Percentiles rank a stretch among this genome's conserved stretches.
These are phyloP conservation scores for Raddia distichophylla DNA, from an alignment of 176 grass and related monocot genomes.

Conservation along the genomic window DNA sequence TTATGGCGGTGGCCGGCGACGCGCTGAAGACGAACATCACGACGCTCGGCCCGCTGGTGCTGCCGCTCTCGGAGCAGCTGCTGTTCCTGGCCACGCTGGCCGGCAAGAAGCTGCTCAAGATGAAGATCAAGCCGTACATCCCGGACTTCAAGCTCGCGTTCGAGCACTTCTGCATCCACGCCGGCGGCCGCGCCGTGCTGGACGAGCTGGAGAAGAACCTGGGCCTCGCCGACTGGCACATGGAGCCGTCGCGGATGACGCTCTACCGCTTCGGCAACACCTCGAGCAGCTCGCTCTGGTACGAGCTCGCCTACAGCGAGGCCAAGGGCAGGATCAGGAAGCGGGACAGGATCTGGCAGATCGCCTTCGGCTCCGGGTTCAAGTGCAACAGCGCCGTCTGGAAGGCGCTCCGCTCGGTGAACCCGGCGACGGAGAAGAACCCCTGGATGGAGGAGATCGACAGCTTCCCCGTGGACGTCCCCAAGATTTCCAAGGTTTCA, in stretches of 20 bases:
- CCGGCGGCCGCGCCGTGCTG: constrained; percentile 72
- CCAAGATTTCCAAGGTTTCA: constrained; percentile 52
- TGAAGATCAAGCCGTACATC: constrained; percentile 90
- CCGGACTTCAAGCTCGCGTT: constrained; percentile 90
- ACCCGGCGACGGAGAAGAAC: constrained; percentile 68
- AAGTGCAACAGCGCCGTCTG: constrained; percentile 93
- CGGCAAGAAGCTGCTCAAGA: constrained; percentile 64
- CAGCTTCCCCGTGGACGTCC: constrained; percentile 64
- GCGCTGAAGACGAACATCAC: constrained; percentile 95
- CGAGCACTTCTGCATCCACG: constrained; percentile 93
- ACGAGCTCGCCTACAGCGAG: constrained; percentile 87
- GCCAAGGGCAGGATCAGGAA: constrained; percentile 77
- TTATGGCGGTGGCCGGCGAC: constrained; percentile 82
- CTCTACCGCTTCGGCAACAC: constrained; percentile 92
- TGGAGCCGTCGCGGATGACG: constrained; percentile 91
- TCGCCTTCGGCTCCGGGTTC: constrained; percentile 89
- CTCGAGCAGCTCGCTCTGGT: constrained; percentile 88
- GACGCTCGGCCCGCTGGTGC: constrained; percentile 73
- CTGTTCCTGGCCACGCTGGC: constrained; percentile 64
- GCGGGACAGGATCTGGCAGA: constrained; percentile 75
- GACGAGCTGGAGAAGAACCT: constrained; percentile 88
- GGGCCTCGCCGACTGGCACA: constrained; percentile 75
- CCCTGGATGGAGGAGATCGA: constrained; percentile 93
- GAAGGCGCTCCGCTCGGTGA: constrained; percentile 66
- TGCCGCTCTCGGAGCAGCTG: constrained; percentile 81